Percentiles rank a stretch among this genome's conserved stretches.
These are phyloP conservation scores for Microsporum canis DNA, from an alignment of 2,329 filamentous ascomycete genomes.

Conservation along the genomic window DNA sequence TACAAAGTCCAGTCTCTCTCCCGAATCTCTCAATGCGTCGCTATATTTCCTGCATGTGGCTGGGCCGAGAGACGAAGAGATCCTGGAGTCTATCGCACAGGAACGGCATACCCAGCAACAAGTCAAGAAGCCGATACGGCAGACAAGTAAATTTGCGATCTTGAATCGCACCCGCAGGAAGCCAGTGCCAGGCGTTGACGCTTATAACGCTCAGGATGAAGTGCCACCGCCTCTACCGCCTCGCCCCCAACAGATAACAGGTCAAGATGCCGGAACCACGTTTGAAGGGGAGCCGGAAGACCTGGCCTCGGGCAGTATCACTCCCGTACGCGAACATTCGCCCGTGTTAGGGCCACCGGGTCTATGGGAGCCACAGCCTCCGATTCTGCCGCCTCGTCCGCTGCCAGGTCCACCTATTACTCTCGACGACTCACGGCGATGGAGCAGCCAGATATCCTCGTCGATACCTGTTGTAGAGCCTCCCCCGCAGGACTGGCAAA, in stretches of 20 bases:
- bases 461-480: constrained; percentile 1
- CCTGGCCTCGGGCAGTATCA: background rate
- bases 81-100: constrained; percentile 31
- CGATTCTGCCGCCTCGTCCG: constrained; percentile 7
- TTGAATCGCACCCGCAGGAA: constrained; percentile 32
- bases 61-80: constrained; percentile 44
- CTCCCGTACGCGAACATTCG: background rate
- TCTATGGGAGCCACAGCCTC: background rate
- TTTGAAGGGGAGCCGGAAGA: background rate
- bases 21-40: constrained; percentile 72
- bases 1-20: constrained; percentile 69
- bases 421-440: constrained; percentile 3
- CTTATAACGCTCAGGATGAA: background rate
- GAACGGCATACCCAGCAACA: constrained; percentile 16
- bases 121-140: constrained; percentile 4
- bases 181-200: constrained; percentile 22
- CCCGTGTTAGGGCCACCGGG: background rate
- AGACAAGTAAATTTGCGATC: constrained; percentile 11
- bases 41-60: constrained; percentile 86
- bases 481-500: background rate
- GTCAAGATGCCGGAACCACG: background rate
- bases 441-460: constrained; percentile 5
- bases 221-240: background rate
- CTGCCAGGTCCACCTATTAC: background rate
- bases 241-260: background rate